Conservation (phyloP, 2,329 filamentous ascomycete genomes). For the Colletotrichum musicola region DNA sequence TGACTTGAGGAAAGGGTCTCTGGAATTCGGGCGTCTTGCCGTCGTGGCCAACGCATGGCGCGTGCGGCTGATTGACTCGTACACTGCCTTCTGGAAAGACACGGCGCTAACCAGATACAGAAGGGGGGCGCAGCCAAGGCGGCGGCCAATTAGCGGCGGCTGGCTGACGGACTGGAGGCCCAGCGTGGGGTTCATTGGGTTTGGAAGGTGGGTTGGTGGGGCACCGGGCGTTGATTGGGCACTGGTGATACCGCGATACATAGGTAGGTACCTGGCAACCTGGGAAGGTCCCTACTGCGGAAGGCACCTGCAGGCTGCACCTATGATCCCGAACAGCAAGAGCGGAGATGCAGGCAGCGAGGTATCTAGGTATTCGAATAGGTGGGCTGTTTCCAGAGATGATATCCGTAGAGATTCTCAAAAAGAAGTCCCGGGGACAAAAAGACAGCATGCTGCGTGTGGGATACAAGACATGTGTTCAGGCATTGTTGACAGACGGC, state of each 20-base stretch:
- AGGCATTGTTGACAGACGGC: slow-evolving; percentile 30
- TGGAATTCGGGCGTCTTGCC: slow-evolving; percentile 17
- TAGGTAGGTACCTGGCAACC: too few species aligned
- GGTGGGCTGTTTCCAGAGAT: not conserved
- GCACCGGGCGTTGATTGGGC: not conserved
- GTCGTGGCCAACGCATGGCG: slow-evolving; percentile 33
- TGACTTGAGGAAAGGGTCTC: slow-evolving; percentile 23
- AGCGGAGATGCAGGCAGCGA: too few species aligned
- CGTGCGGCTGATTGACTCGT: slow-evolving; percentile 30
- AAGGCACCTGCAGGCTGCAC: too few species aligned
- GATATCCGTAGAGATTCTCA: not conserved
- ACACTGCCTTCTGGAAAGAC: not conserved
- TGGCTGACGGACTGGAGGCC: slow-evolving; percentile 10
- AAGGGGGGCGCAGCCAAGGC: not conserved
- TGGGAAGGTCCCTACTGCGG: too few species aligned
- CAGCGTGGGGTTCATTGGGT: not conserved
- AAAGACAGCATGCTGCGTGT: not conserved
- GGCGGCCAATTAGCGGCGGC: slow-evolving; percentile 1
- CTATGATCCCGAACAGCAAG: too few species aligned
- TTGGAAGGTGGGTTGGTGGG: not conserved
- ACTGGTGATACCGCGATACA: not conserved
- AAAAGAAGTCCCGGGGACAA: too few species aligned
- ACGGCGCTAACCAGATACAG: not conserved
- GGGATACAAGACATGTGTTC: not conserved
- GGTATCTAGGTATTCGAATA: too few species aligned